phyloP scores from a whole-genome alignment of 768 basidiomycete genomes.

The Arthromyces matolae region DNA sequence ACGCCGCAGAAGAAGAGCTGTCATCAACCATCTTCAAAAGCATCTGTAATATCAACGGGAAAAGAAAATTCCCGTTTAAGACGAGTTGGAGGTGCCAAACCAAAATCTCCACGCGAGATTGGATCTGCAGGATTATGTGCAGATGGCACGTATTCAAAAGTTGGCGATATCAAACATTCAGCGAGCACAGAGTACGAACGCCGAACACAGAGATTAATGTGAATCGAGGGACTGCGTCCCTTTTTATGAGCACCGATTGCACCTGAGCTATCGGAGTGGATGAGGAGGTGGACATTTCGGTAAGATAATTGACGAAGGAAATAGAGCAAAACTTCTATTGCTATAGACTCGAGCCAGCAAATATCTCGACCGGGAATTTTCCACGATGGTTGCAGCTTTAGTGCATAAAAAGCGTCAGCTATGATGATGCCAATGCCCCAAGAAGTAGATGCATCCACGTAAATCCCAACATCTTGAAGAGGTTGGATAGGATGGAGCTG shows the following conservation, averaged over 20 bases:
- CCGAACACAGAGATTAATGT: constrained; percentile 2
- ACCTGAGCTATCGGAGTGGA: constrained; percentile 6
- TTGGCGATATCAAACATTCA: not conserved
- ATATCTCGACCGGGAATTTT: not conserved
- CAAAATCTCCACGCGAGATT: constrained; percentile 1
- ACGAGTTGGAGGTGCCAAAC: not conserved
- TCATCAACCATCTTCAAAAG: constrained; percentile 1
- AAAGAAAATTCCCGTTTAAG: not conserved
- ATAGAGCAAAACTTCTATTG: not conserved
- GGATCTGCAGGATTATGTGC: not conserved
- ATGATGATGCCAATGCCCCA: not conserved
- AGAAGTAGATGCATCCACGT: not conserved
- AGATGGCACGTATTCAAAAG: not conserved
- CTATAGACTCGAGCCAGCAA: not conserved
- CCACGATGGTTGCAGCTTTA: too few relatives aligned
- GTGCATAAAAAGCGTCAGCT: not conserved
- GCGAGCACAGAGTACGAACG: not conserved
- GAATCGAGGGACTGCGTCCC: not conserved
- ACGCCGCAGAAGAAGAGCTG: too few relatives aligned
- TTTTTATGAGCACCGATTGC: constrained; percentile 4
- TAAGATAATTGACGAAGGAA: not conserved
- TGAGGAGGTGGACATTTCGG: not conserved
- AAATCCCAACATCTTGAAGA: not conserved
- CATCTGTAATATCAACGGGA: not conserved
- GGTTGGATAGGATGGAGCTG: not conserved